Evolutionary conservation across 1,284 basidiomycete genomes (phyloP).

Genomic region (Ceratobasidium sp.): DNA sequence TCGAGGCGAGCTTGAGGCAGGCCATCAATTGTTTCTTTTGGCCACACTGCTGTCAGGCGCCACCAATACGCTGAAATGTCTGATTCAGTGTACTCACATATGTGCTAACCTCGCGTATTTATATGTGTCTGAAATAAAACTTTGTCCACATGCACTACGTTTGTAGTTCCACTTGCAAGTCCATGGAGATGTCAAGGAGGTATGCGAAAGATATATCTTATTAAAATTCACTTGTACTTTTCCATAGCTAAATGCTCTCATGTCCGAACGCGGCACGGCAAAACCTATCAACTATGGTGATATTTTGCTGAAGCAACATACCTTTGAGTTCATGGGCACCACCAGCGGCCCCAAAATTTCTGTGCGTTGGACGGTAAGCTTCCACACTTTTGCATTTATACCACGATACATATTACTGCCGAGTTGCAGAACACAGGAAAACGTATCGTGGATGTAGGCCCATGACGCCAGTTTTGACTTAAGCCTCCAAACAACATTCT

Average conservation of each 20-base stretch:
- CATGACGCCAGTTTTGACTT: too few relatives aligned
- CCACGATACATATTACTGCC: too few relatives aligned
- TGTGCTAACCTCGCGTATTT: not conserved
- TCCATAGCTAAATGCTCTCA: not conserved
- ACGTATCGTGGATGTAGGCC: too few relatives aligned
- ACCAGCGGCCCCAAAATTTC: not conserved
- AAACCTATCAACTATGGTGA: slow-evolving; percentile 16
- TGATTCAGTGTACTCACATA: slow-evolving; percentile 6
- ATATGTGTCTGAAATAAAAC: not conserved
- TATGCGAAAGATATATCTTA: not conserved
- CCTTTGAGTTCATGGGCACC: slow-evolving; percentile 11
- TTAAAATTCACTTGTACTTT: not conserved
- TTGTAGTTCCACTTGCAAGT: not conserved
- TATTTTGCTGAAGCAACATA: not conserved
- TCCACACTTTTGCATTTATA: too few relatives aligned
- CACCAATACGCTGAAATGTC: too few relatives aligned
- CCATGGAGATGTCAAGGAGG: slow-evolving; percentile 33
- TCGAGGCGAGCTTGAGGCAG: not conserved
- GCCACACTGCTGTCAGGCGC: not conserved
- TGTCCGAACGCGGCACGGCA: not conserved
- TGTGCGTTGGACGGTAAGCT: slow-evolving; percentile 14
- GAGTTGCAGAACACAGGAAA: too few relatives aligned
- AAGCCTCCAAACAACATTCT: too few relatives aligned
- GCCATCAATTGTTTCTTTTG: not conserved
- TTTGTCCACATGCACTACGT: too few relatives aligned